These are phyloP conservation scores for Quercus variabilis DNA, from an alignment of 306 rosid species.

Conservation along the genomic window DNA sequence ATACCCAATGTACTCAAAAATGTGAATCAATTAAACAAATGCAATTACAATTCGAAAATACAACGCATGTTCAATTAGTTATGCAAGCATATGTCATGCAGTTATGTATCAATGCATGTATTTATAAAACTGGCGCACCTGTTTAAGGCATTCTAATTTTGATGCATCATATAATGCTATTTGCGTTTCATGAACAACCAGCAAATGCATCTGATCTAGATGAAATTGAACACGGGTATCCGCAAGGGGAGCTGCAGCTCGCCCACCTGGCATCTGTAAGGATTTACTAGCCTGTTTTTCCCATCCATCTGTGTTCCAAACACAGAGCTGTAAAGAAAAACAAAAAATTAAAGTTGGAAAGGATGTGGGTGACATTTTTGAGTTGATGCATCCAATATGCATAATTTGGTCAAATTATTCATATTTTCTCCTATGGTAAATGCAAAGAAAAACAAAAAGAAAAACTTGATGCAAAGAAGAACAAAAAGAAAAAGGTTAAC, in stretches of 20 bases:
- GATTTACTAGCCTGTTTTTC: slow-evolving; percentile 74
- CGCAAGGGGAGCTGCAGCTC: slow-evolving; percentile 65
- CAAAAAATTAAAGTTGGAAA: slow-evolving; percentile 3
- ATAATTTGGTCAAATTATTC: background rate
- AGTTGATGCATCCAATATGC: background rate
- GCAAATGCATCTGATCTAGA: slow-evolving; percentile 80
- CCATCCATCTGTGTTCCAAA: slow-evolving; percentile 98
- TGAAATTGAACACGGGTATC: slow-evolving; percentile 97
- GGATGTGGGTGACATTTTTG: background rate
- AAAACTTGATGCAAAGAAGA: background rate
- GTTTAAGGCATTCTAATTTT: slow-evolving; percentile 83
- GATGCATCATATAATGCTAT: slow-evolving; percentile 93
- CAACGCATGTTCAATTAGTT: background rate
- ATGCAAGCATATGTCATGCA: background rate
- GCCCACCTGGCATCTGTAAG: slow-evolving; percentile 72
- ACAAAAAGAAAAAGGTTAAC: background rate
- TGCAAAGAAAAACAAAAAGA: background rate
- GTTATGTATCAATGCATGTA: background rate
- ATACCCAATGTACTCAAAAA: background rate
- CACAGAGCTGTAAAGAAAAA: slow-evolving; percentile 68
- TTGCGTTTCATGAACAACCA: slow-evolving; percentile 95
- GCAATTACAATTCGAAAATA: background rate
- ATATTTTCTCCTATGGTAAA: background rate
- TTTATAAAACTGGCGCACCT: slow-evolving; percentile 43
- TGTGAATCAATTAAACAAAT: background rate